Base-by-base conservation (phyloP, 78 protist genomes). In the Paratrimastix pyriformis region DNA sequence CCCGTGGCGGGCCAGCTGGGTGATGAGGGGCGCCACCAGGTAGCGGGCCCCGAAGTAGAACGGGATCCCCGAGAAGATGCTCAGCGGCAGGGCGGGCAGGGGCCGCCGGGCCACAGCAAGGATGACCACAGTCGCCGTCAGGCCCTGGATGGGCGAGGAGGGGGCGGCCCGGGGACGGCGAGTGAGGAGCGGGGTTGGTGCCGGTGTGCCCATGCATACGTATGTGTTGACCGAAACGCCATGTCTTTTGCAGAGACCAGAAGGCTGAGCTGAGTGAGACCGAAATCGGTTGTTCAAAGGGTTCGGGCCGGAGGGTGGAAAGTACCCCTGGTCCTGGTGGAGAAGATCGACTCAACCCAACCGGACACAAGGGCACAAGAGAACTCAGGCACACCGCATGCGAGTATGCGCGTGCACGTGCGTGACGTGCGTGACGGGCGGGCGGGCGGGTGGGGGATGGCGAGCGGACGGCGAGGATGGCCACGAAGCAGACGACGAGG, bases 11-110 rank as follows among this genome's bases (percentile, higher is more conserved):
- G n/a, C n/a, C n/a, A n/a, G n/a, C n/a, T n/a, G n/a, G n/a, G n/a
- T n/a, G n/a, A n/a, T n/a, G n/a, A 87, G 78, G 38, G 96, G 96
- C 2, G 8, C 21, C 15, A 93, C 1, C 46, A 89, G 54, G 26
- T 30, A 46, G 2, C 32, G 2, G 11, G 94, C 65, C 37, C 32
- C 1, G 75, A 85, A 87, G 87, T 79, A 92, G 76, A 80, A 81
- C 37, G 66, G 0, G 18, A 88, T 77, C 29, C 97, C 98, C 15
- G 88, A 50, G 24, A 59, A 64, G 44, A 95, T 91, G 32, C 92
- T 85, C 5, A 95, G 82, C 9, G 98, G 98, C 43, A 95, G 86
- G 5, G 98, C 98, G 1, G 98, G 98, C 57, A 95, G 90, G 3
- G 97, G 96, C 40, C 75, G 64, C 39, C 80, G 74, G 65, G 50